A percentile compares a stretch with the other conserved stretches of the same genome.
Evolutionary conservation across 768 basidiomycete genomes (phyloP).

Genomic region (Tylopilus rubrobrunneus): DNA sequence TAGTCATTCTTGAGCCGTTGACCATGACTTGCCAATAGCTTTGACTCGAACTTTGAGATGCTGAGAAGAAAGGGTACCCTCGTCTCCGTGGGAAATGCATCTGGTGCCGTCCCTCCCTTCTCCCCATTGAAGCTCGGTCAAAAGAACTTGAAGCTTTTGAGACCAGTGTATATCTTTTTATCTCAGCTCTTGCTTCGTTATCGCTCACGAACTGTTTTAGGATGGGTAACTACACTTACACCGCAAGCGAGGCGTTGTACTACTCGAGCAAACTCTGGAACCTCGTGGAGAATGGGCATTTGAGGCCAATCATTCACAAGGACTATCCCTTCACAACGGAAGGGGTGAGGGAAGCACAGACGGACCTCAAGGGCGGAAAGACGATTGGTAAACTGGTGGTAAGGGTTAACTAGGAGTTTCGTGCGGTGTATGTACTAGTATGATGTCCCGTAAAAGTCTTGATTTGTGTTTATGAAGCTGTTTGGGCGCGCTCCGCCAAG

Average conservation of each 20-base stretch:
- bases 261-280: slow-evolving; percentile 67
- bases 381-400: slow-evolving; percentile 86
- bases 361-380: slow-evolving; percentile 70
- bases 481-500: background rate
- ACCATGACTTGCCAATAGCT: slow-evolving; percentile 37
- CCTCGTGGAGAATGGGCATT: slow-evolving; percentile 50
- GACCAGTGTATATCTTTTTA: slow-evolving; percentile 54
- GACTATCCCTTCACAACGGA: slow-evolving; percentile 85
- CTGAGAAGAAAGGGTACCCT: slow-evolving; percentile 85
- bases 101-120: slow-evolving; percentile 77
- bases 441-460: background rate
- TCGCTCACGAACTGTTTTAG: slow-evolving; percentile 36
- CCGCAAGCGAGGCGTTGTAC: slow-evolving; percentile 63
- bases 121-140: slow-evolving; percentile 65
- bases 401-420: slow-evolving; percentile 32
- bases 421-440: background rate
- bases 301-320: slow-evolving; percentile 67
- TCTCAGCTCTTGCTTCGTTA: background rate
- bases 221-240: slow-evolving; percentile 66
- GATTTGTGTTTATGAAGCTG: background rate
- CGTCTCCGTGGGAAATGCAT: slow-evolving; percentile 89
- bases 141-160: slow-evolving; percentile 78
- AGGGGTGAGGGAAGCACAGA: slow-evolving; percentile 72
- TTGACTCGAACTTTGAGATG: slow-evolving; percentile 77
- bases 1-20: background rate